Conservation (phyloP, 805 yeast genomes). For the Yamadazyma phyllophila region DNA sequence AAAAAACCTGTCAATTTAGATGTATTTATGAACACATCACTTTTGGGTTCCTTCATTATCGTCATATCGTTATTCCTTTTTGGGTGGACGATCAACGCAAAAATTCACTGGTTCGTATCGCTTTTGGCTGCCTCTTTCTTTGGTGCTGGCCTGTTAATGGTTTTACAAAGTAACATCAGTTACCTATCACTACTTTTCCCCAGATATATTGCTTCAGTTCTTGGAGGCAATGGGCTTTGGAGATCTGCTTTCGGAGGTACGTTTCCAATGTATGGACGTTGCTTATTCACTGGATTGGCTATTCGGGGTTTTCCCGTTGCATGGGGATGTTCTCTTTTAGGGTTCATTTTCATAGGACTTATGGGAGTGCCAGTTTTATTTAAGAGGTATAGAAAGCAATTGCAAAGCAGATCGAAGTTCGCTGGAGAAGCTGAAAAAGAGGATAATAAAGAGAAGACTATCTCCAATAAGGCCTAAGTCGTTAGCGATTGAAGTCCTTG, state of each 20-base stretch:
- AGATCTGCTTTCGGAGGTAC: slow-evolving; percentile 52
- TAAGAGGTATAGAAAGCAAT: slow-evolving; percentile 51
- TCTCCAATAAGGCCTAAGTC: not conserved
- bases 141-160: slow-evolving; percentile 36
- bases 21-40: slow-evolving; percentile 35
- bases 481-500: not conserved
- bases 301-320: slow-evolving; percentile 52
- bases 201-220: slow-evolving; percentile 51
- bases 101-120: slow-evolving; percentile 50
- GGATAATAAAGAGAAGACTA: not conserved
- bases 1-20: slow-evolving; percentile 35
- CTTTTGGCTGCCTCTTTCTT: slow-evolving; percentile 42
- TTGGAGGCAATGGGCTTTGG: slow-evolving; percentile 52
- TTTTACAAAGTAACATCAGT: slow-evolving; percentile 50
- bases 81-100: slow-evolving; percentile 45
- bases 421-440: not conserved
- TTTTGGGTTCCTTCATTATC: slow-evolving; percentile 38
- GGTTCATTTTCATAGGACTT: slow-evolving; percentile 65
- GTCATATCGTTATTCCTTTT: slow-evolving; percentile 45
- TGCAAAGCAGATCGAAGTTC: slow-evolving; percentile 56
- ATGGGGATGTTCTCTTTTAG: slow-evolving; percentile 64
- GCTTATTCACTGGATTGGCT: slow-evolving; percentile 52
- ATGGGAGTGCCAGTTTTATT: slow-evolving; percentile 72
- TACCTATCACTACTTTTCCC: slow-evolving; percentile 50
- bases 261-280: slow-evolving; percentile 61